Percentiles rank a stretch among this genome's conserved stretches.
Evolutionary conservation across 1,139 yeast species (phyloP).

Genomic region (Nakaseomyces delphensis): DNA sequence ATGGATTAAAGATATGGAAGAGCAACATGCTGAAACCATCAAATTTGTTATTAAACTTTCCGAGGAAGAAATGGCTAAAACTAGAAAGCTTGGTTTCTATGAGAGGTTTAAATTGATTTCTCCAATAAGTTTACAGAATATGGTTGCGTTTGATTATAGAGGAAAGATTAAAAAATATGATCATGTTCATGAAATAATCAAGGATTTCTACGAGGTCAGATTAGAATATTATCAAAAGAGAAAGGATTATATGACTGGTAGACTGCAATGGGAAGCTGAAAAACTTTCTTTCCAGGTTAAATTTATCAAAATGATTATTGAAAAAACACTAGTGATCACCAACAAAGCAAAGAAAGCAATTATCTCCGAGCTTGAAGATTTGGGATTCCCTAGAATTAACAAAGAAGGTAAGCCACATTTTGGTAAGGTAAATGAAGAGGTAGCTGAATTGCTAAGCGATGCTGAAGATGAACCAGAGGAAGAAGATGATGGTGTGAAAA

Average conservation of each 20-base stretch:
- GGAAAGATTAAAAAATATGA: constrained; percentile 83
- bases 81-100: constrained; percentile 63
- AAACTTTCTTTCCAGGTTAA: constrained; percentile 78
- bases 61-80: constrained; percentile 75
- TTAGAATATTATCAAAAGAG: constrained; percentile 85
- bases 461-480: constrained; percentile 33
- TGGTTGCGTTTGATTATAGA: constrained; percentile 94
- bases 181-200: constrained; percentile 64
- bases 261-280: constrained; percentile 64
- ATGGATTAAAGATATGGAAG: constrained; percentile 94
- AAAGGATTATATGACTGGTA: constrained; percentile 67
- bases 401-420: constrained; percentile 54
- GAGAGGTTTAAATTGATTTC: constrained; percentile 75
- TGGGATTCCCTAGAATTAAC: constrained; percentile 69
- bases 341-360: constrained; percentile 64
- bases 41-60: constrained; percentile 69
- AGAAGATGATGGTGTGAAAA: constrained; percentile 31
- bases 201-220: constrained; percentile 78
- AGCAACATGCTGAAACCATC: constrained; percentile 79
- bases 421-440: constrained; percentile 34
- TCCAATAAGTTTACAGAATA: constrained; percentile 63
- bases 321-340: constrained; percentile 55
- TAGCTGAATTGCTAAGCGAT: constrained; percentile 30
- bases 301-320: constrained; percentile 84
- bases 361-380: constrained; percentile 50